Conservation (phyloP, 1,284 basidiomycete genomes). For the Albatrellus sp. region DNA sequence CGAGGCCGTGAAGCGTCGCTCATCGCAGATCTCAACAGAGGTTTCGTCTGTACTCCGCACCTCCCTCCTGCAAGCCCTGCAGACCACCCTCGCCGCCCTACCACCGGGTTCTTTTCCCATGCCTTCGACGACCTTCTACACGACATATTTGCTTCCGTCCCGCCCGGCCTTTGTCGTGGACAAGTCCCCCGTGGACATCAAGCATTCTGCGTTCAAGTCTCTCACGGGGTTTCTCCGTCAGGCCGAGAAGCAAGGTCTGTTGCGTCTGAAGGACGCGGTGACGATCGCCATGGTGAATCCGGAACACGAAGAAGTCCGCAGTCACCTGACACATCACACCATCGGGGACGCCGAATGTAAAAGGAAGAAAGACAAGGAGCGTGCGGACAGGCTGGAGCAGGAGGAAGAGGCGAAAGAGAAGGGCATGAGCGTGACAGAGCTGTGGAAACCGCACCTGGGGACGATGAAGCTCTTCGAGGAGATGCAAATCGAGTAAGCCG, state of each 20-base stretch:
- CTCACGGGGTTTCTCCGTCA: slow-evolving; percentile 69
- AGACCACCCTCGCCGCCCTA: slow-evolving; percentile 31
- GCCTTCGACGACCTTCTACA: slow-evolving; percentile 65
- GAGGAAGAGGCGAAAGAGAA: slow-evolving; percentile 29
- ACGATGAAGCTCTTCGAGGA: slow-evolving; percentile 51
- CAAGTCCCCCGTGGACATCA: slow-evolving; percentile 40
- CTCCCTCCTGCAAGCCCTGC: slow-evolving; percentile 61
- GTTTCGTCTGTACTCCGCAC: slow-evolving; percentile 54
- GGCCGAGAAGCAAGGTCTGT: slow-evolving; percentile 56
- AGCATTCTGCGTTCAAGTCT: slow-evolving; percentile 68
- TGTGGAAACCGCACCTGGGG: slow-evolving; percentile 61
- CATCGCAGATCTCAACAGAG: slow-evolving; percentile 24
- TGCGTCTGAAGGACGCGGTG: slow-evolving; percentile 61
- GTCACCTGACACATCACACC: slow-evolving; percentile 43
- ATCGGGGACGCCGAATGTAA: slow-evolving; percentile 49
- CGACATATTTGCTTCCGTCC: slow-evolving; percentile 63
- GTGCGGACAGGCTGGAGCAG: slow-evolving; percentile 29
- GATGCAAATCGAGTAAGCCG: slow-evolving; percentile 40
- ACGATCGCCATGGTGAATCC: slow-evolving; percentile 51
- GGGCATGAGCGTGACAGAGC: slow-evolving; percentile 45
- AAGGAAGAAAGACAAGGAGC: slow-evolving; percentile 38
- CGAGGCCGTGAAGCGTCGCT: too few species aligned
- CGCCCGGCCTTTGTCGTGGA: slow-evolving; percentile 44
- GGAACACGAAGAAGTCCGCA: slow-evolving; percentile 42
- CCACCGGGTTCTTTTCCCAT: slow-evolving; percentile 58